These are phyloP conservation scores for Paracoccidioides lutzii DNA, from an alignment of 2,329 filamentous ascomycete genomes.

Conservation along the genomic window DNA sequence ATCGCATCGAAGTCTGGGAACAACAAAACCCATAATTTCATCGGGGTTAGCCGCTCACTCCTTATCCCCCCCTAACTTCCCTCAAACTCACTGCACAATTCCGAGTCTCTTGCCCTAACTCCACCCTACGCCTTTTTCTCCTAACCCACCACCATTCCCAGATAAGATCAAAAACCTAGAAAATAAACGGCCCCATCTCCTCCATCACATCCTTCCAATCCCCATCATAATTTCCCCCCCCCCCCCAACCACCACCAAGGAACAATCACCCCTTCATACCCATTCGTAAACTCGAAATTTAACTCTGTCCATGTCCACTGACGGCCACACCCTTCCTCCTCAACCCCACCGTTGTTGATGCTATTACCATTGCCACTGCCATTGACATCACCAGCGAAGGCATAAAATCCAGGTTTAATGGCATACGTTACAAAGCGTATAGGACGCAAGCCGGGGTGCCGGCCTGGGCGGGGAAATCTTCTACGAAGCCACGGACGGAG, in stretches of 20 bases:
- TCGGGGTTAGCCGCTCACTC: no score
- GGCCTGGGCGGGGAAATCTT: constrained; percentile 19
- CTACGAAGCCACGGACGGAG: constrained; percentile 24
- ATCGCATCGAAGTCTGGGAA: no score
- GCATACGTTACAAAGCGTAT: constrained; percentile 27
- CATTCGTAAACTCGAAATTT: constrained; percentile 27
- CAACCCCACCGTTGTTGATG: not conserved
- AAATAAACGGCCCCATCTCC: constrained; percentile 6
- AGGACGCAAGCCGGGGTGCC: constrained; percentile 25
- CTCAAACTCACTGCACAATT: no score
- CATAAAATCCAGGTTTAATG: constrained; percentile 11
- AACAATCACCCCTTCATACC: constrained; percentile 37
- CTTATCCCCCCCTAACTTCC: no score
- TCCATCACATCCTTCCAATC: constrained; percentile 33
- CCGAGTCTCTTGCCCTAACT: not conserved
- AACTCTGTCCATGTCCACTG: constrained; percentile 5
- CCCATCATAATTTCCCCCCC: constrained; percentile 36
- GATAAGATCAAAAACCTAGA: not conserved
- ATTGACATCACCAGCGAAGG: constrained; percentile 11
- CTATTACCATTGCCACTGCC: constrained; percentile 7
- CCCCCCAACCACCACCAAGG: constrained; percentile 14
- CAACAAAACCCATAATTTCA: no score
- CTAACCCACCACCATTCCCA: not conserved
- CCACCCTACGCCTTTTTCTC: constrained; percentile 11
- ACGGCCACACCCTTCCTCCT: constrained; percentile 10